phyloP scores from a whole-genome alignment of 192 early-diverging fungal species.

The Entrophospora sp. region DNA sequence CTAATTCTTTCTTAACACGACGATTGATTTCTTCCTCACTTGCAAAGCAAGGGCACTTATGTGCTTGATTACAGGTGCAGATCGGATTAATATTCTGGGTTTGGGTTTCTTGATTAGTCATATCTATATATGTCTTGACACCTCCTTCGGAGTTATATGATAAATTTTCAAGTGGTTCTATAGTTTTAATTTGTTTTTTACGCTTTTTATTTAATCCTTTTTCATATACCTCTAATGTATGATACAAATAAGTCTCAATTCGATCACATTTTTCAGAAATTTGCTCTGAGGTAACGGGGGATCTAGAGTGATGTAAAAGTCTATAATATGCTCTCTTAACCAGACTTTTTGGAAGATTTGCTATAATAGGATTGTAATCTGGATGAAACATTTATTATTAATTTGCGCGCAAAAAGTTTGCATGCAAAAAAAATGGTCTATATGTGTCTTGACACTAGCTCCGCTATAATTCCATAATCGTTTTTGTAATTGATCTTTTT shows the following conservation, averaged over 20 bases:
- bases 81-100: background rate
- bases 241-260: background rate
- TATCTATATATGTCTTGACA: no score
- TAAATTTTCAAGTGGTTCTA: no score
- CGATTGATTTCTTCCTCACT: background rate
- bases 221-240: slow-evolving; percentile 12
- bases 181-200: no score
- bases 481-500: no score
- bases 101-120: no score
- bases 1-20: background rate
- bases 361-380: background rate
- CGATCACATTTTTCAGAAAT: slow-evolving; percentile 1
- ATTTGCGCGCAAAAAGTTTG: slow-evolving; percentile 9
- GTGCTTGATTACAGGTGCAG: slow-evolving; percentile 10
- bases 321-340: background rate
- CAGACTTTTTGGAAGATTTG: background rate
- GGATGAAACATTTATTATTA: background rate
- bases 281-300: background rate
- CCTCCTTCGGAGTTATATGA: no score
- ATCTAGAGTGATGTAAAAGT: background rate
- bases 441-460: no score
- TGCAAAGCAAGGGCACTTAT: no score
- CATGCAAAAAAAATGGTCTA: slow-evolving; percentile 7
- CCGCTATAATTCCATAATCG: no score
- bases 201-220: background rate